Evolutionary conservation across 1,284 basidiomycete species (phyloP), one percentile per base, ranked within the genome.

Genomic region (Vanrija humicola): DNA sequence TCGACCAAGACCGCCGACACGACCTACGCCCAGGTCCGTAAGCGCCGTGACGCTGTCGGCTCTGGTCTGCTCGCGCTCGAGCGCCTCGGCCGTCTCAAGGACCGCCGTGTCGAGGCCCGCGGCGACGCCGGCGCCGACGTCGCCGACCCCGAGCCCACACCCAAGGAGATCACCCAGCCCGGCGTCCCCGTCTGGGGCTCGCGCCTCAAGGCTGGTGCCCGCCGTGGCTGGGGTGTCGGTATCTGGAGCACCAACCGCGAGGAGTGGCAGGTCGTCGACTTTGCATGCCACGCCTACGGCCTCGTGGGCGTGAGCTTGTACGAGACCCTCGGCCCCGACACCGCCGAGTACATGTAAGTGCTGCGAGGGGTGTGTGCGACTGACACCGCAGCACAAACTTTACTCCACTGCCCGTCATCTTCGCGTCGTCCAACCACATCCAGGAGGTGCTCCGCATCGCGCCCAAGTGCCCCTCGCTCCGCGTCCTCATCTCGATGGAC

Each of bases 251-350:
- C 64, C 48, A 79, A 79, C 55, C 61, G 77, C 42, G 76, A 77
- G 87, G 93, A 93, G 78, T 97, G 93, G 93, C 90, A 95, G 75
- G 78, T 93, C 43, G 79, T 91, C 48, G 90, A 91, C 66, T 78
- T 90, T 51, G 87, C 88, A 16, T 78, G 85, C 55, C 84, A 88
- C 55, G 86, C 84, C 9, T 94, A 93, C 72, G 80, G 81, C n/a
- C 86, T 88, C 70, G 86, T 92, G 28, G 82, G 84, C 19, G 89
- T 94, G 55, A 87, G 86, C 67, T 79, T 97, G 60, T 97, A 97
- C 74, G 91, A 95, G 69, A 95, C 91, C 0, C 79, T 96, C 46
- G 93, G 93, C 5, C 85, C 84, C 62, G 86, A 90, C 51, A 54
- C 68, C 34, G 61, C 48, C 38, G 54, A 63, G 51, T 65, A 67